These are phyloP conservation scores for Incumbomyces lentus DNA, from an alignment of 2,329 filamentous ascomycete species.

Conservation along the genomic window DNA sequence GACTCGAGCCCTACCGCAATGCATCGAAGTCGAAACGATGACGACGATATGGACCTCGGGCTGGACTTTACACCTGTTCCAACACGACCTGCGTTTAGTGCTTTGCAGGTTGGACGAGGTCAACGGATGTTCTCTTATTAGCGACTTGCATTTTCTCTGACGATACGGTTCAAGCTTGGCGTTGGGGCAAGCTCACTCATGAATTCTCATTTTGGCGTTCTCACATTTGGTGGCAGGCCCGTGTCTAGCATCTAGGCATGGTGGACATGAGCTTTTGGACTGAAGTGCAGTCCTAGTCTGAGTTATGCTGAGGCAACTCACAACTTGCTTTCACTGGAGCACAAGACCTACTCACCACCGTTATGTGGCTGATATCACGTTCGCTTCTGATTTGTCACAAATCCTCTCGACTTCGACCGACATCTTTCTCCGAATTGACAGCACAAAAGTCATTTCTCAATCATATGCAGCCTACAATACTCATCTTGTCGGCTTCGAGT, in stretches of 20 bases:
- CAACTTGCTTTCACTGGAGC: neutral
- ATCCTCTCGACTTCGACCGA: neutral
- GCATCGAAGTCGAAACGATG: conserved; percentile 25
- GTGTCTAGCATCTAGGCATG: neutral
- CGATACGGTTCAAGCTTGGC: conserved; percentile 16
- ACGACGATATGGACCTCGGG: conserved; percentile 20
- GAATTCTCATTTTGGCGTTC: neutral
- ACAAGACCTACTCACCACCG: neutral
- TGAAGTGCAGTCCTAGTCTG: too few species aligned
- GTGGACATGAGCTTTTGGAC: neutral
- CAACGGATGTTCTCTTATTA: conserved; percentile 20
- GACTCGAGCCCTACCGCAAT: conserved; percentile 53
- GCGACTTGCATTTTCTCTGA: conserved; percentile 10
- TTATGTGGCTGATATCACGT: neutral
- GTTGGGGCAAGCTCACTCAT: conserved; percentile 11
- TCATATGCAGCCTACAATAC: neutral
- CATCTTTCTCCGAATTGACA: conserved; percentile 1
- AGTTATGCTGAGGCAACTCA: neutral
- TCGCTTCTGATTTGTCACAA: neutral
- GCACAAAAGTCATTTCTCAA: neutral
- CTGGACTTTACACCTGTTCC: conserved; percentile 18
- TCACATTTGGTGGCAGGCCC: too few species aligned
- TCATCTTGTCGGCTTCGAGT: too few species aligned
- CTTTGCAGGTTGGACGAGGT: conserved; percentile 11
- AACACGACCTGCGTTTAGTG: conserved; percentile 12